Base-by-base conservation (phyloP, 2,329 filamentous ascomycete species). In the Cladosporium oxysporum region DNA sequence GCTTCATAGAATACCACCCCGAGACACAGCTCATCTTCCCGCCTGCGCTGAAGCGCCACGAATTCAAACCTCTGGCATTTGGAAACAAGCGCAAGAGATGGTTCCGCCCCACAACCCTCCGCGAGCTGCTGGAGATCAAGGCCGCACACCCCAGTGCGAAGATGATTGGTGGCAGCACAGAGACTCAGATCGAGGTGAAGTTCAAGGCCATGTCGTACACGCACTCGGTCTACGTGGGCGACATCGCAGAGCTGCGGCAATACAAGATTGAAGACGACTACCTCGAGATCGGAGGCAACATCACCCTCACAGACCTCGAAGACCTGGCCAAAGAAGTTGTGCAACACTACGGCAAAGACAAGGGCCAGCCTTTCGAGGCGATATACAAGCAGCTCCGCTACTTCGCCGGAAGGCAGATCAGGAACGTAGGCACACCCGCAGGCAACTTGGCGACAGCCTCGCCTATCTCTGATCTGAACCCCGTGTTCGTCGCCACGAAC, bases 181-280 rank as follows among this genome's bases (percentile, higher is more conserved):
- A 99, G 78, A 98, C 94, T 0, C 95, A 98, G 79, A 98, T 99
- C 67, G 95, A 99, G 79, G 91, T 96, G 80, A 97, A 97, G 79
- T 98, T 99, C 85, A 98, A 98, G 81, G 92, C 90, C 0, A 87
- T 97, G 83, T 87, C 93, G 72, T 98, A 98, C 76, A 90, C 90
- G 4, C 88, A 91, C 1, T 97, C 93, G 0, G 91, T 99, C 0
- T 98, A 90, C 71, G 91, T 98, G 11, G 93, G 94, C 12, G 95
- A 99, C 73, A 97, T 99, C 66, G 83, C 91, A 0, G 95, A 98
- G 79, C 81, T 99, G 66, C 85, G 92, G 14, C 90, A 93, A 70
- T 98, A 92, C 75, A 84, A 83, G 4, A 90, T 97, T 76, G 84
- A 90, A 50, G 89, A 94, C 5, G 88, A 96, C 66, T 84, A 92